Conservation (phyloP, 2,329 filamentous ascomycete genomes). For the Fusarium caatingaense region DNA sequence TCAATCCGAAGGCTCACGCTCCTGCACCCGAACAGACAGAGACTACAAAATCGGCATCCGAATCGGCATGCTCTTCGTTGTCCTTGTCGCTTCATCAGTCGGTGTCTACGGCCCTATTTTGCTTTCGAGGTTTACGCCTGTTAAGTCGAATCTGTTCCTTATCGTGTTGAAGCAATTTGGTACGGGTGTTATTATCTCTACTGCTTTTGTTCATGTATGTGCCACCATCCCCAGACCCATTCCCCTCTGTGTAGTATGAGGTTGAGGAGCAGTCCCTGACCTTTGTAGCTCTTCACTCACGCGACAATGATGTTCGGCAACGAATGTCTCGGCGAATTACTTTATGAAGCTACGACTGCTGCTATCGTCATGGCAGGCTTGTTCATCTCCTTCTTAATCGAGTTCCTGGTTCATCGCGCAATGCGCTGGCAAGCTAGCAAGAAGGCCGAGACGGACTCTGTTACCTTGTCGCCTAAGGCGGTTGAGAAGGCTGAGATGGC, state of each 20-base stretch:
- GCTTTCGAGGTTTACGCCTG: conserved; percentile 65
- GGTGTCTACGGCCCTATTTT: conserved; percentile 78
- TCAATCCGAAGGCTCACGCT: conserved; percentile 50
- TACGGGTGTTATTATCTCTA: conserved; percentile 77
- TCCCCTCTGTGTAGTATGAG: no score
- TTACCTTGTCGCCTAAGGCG: conserved; percentile 37
- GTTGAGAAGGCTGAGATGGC: conserved; percentile 45
- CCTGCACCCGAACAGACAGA: conserved; percentile 59
- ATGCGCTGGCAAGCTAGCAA: conserved; percentile 54
- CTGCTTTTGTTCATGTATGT: conserved; percentile 73
- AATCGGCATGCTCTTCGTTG: conserved; percentile 78
- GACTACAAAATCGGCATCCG: conserved; percentile 77
- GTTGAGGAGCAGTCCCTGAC: not conserved
- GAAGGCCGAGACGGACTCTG: conserved; percentile 30
- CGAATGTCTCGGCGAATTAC: conserved; percentile 71
- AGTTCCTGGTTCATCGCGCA: conserved; percentile 72
- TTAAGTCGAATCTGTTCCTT: conserved; percentile 62
- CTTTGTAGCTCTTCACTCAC: conserved; percentile 73
- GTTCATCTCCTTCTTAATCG: conserved; percentile 77
- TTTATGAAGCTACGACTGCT: conserved; percentile 75
- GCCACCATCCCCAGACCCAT: no score
- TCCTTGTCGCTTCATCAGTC: conserved; percentile 73
- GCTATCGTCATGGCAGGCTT: conserved; percentile 80
- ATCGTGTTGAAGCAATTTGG: conserved; percentile 78
- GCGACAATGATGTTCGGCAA: conserved; percentile 78